Evolutionary conservation across 495 filamentous ascomycete species (phyloP).

Genomic region (Penicilliopsis zonata): DNA sequence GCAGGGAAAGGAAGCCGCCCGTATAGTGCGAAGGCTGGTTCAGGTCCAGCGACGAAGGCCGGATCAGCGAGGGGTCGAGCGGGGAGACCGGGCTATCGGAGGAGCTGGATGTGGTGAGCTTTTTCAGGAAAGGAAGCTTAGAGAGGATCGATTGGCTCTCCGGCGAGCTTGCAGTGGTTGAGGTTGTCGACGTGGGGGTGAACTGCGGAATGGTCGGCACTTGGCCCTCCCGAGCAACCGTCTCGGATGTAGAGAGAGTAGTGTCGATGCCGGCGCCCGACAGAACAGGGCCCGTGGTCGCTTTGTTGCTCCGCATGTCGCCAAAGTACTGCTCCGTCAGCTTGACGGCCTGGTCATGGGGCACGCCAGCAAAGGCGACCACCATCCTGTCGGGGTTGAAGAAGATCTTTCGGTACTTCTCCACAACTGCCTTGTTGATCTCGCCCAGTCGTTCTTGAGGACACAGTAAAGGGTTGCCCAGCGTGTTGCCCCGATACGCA

Average conservation of each 20-base stretch:
- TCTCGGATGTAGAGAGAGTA: conserved; percentile 36
- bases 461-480: conserved; percentile 89
- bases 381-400: conserved; percentile 85
- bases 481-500: conserved; percentile 87
- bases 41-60: conserved; percentile 42
- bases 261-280: conserved; percentile 45
- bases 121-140: conserved; percentile 89
- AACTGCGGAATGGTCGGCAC: conserved; percentile 28
- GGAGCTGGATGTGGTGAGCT: conserved; percentile 61
- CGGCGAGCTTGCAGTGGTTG: conserved; percentile 25
- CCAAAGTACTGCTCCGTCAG: conserved; percentile 81
- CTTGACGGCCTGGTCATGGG: conserved; percentile 67
- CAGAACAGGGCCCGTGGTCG: conserved; percentile 35
- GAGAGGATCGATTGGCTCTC: conserved; percentile 51
- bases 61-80: conserved; percentile 27
- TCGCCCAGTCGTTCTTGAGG: conserved; percentile 66
- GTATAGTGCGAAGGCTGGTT: conserved; percentile 71
- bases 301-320: conserved; percentile 55
- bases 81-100: conserved; percentile 44
- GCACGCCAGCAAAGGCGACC: conserved; percentile 86
- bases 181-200: conserved; percentile 27
- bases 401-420: conserved; percentile 71
- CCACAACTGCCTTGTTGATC: conserved; percentile 65
- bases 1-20: conserved; percentile 80
- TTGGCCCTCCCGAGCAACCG: conserved; percentile 25